phyloP scores from a whole-genome alignment of 371 early-diverging fungal genomes.

The Mycotypha africana region DNA sequence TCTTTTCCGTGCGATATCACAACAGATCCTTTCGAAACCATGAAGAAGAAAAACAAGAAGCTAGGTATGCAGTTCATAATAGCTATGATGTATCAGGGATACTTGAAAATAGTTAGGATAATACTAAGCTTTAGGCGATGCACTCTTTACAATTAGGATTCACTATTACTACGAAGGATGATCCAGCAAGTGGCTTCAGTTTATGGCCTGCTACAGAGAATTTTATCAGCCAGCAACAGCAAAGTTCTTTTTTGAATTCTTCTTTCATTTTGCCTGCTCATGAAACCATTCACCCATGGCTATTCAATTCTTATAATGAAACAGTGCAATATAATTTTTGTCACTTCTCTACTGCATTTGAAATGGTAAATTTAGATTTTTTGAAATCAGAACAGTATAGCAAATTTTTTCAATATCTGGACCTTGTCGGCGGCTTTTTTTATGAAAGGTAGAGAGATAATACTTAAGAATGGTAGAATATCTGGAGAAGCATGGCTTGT shows the following conservation, averaged over 20 bases:
- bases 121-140: too few relatives aligned
- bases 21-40: constrained; percentile 84
- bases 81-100: too few relatives aligned
- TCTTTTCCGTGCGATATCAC: constrained; percentile 68
- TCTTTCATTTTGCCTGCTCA: too few relatives aligned
- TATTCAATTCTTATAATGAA: too few relatives aligned
- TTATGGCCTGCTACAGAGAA: constrained; percentile 65
- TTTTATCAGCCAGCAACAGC: constrained; percentile 42
- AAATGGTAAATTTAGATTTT: constrained; percentile 71
- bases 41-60: constrained; percentile 70
- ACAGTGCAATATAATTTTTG: constrained; percentile 66
- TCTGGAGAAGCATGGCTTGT: too few relatives aligned
- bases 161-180: constrained; percentile 71
- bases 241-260: too few relatives aligned
- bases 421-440: constrained; percentile 83
- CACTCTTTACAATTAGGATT: too few relatives aligned
- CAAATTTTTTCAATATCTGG: constrained; percentile 77
- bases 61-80: constrained; percentile 49
- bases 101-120: too few relatives aligned
- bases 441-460: constrained; percentile 85
- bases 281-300: constrained; percentile 13
- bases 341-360: constrained; percentile 66
- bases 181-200: constrained; percentile 47
- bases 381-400: constrained; percentile 68
- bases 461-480: too few relatives aligned